Percentiles rank a stretch among this genome's conserved stretches.
These are phyloP conservation scores for Ensete ventricosum DNA, from an alignment of 176 grass and related monocot species.

Conservation along the genomic window DNA sequence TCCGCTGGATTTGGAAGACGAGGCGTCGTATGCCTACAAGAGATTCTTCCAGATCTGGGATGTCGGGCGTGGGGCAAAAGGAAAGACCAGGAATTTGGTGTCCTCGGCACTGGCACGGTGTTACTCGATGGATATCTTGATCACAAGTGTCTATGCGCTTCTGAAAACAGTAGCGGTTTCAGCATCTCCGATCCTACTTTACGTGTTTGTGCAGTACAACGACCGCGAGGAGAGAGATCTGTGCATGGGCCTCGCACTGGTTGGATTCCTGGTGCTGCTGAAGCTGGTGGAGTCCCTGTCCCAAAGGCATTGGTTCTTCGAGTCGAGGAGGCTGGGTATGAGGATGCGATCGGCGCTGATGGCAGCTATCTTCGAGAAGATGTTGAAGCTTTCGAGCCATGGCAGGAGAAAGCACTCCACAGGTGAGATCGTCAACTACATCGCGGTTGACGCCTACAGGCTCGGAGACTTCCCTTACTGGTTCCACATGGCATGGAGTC, in stretches of 20 bases:
- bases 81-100: slow-evolving; percentile 28
- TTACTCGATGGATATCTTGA: slow-evolving; percentile 45
- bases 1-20: slow-evolving; percentile 45
- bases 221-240: slow-evolving; percentile 35
- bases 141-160: slow-evolving; percentile 57
- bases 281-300: slow-evolving; percentile 76
- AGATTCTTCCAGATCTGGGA: slow-evolving; percentile 48
- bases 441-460: slow-evolving; percentile 71
- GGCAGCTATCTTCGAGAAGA: slow-evolving; percentile 63
- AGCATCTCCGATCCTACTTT: slow-evolving; percentile 49
- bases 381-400: slow-evolving; percentile 64
- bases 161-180: slow-evolving; percentile 34
- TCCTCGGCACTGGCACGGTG: slow-evolving; percentile 37
- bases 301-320: slow-evolving; percentile 79
- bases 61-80: slow-evolving; percentile 35
- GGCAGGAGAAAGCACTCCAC: slow-evolving; percentile 61
- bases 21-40: slow-evolving; percentile 26
- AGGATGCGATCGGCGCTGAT: slow-evolving; percentile 68
- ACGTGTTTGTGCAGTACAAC: slow-evolving; percentile 56
- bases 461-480: slow-evolving; percentile 72
- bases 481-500: slow-evolving; percentile 83
- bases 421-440: slow-evolving; percentile 81
- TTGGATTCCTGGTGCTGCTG: slow-evolving; percentile 38
- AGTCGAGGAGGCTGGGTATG: slow-evolving; percentile 64
- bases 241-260: slow-evolving; percentile 26